phyloP scores from a whole-genome alignment of 192 early-diverging fungal species.

The Umbelopsis ramanniana region DNA sequence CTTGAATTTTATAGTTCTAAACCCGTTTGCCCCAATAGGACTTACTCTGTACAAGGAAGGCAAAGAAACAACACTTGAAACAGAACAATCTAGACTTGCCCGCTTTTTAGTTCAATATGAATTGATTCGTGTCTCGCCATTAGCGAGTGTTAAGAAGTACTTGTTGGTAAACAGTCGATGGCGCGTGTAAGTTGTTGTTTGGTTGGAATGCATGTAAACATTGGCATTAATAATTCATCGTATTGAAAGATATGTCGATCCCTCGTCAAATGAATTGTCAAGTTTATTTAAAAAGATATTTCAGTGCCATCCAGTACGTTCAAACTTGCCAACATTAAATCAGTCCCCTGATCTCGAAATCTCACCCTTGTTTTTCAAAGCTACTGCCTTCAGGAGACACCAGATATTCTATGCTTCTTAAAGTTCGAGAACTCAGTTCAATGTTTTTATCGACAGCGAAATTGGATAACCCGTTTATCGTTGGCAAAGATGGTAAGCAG shows the following conservation, averaged over 20 bases:
- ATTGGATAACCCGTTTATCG: constrained; percentile 5
- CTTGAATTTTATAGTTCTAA: background rate
- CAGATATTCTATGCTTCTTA: background rate
- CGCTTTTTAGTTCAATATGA: constrained; percentile 2
- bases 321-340: background rate
- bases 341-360: background rate
- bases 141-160: constrained; percentile 1
- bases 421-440: constrained; percentile 3
- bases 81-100: background rate
- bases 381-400: background rate
- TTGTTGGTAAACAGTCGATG: background rate
- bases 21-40: background rate
- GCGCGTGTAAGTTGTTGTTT: constrained; percentile 9
- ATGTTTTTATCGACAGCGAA: background rate
- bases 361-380: background rate
- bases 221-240: background rate
- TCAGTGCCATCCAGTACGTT: constrained; percentile 8
- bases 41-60: constrained; percentile 1
- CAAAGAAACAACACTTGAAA: background rate
- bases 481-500: background rate
- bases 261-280: background rate
- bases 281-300: constrained; percentile 7
- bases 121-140: background rate
- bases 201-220: background rate
- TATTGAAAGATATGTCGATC: background rate